Evolutionary conservation across 2,329 filamentous ascomycete genomes (phyloP).

Genomic region (Tolypocladium tundrense): DNA sequence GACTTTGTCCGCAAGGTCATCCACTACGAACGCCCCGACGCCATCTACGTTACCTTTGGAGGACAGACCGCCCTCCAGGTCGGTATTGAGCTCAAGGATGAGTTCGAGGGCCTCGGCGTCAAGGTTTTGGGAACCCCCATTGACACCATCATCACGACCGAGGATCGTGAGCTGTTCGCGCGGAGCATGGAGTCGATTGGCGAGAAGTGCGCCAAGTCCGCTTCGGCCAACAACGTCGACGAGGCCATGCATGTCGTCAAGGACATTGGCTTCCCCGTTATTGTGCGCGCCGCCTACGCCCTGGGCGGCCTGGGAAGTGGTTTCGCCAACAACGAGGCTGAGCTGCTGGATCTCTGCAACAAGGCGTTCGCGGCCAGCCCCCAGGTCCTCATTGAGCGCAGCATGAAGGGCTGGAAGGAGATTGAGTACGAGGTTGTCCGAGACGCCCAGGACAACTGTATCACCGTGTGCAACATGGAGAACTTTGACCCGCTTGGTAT

Average conservation of each 20-base stretch:
- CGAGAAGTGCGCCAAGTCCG: constrained; percentile 96
- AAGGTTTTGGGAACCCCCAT: constrained; percentile 94
- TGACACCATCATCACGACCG: constrained; percentile 95
- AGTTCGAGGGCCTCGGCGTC: constrained; percentile 86
- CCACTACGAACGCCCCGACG: constrained; percentile 84
- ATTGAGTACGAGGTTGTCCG: constrained; percentile 98
- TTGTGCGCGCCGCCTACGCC: constrained; percentile 92
- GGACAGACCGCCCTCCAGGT: constrained; percentile 95
- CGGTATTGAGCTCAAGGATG: constrained; percentile 94
- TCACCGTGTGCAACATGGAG: constrained; percentile 99
- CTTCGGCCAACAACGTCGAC: constrained; percentile 77
- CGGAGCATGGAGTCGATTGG: constrained; percentile 97
- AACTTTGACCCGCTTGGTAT: constrained; percentile 98
- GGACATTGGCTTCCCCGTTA: constrained; percentile 90
- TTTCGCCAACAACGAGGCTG: constrained; percentile 78
- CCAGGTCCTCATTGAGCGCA: constrained; percentile 91
- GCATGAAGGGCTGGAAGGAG: constrained; percentile 99
- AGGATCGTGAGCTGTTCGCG: constrained; percentile 94
- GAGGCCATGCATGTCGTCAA: constrained; percentile 85
- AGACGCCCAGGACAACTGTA: constrained; percentile 93
- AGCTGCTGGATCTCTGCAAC: constrained; percentile 80
- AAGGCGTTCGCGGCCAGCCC: constrained; percentile 93
- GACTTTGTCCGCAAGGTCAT: constrained; percentile 98
- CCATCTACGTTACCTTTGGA: constrained; percentile 96
- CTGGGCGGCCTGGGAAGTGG: constrained; percentile 91